These are phyloP conservation scores for Dianthus caryophyllus DNA, from an alignment of 148 eudicot genomes.

Conservation along the genomic window DNA sequence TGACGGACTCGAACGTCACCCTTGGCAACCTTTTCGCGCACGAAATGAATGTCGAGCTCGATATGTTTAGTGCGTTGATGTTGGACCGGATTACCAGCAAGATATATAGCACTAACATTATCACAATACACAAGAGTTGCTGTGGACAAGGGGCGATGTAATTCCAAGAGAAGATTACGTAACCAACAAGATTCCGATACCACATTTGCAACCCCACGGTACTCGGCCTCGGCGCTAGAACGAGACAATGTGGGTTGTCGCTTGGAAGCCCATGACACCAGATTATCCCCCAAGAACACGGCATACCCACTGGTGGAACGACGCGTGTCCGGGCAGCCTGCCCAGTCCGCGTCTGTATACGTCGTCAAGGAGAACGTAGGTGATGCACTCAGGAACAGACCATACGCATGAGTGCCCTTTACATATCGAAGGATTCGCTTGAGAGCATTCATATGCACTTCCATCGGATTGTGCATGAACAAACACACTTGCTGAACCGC, in stretches of 20 bases:
- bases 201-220: not conserved
- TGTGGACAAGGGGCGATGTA: not conserved
- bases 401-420: not conserved
- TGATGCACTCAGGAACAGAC: no score
- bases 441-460: not conserved
- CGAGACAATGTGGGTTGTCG: constrained; percentile 3
- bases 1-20: not conserved
- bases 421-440: not conserved
- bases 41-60: no score
- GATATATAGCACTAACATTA: not conserved
- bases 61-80: no score
- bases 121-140: constrained; percentile 3
- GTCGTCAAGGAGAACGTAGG: no score
- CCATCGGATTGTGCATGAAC: no score
- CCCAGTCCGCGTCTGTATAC: no score
- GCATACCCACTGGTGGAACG: no score
- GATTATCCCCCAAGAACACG: not conserved
- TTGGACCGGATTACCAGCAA: no score
- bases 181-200: constrained; percentile 4
- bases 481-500: no score
- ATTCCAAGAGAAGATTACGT: not conserved
- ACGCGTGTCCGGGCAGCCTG: no score
- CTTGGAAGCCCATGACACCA: not conserved
- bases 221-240: no score
- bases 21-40: no score